These are phyloP conservation scores for Aciculosporium take DNA, from an alignment of 2,329 filamentous ascomycete species.

Conservation along the genomic window DNA sequence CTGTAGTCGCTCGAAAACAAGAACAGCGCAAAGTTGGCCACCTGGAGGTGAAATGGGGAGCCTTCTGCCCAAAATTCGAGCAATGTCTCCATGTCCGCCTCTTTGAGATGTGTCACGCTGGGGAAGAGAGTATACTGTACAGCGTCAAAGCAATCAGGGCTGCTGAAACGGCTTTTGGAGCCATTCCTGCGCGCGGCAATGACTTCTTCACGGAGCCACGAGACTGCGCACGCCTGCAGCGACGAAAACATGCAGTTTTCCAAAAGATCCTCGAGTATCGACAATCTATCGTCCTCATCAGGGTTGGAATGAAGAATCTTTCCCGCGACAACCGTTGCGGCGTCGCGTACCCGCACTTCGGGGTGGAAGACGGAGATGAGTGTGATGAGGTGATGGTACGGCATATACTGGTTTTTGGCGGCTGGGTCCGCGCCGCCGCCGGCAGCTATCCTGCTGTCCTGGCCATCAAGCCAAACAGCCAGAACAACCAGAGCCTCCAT, in stretches of 20 bases:
- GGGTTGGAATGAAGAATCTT: slow-evolving; percentile 43
- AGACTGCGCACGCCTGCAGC: slow-evolving; percentile 47
- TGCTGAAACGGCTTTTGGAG: slow-evolving; percentile 30
- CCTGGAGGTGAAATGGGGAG: slow-evolving; percentile 41
- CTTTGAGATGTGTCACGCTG: slow-evolving; percentile 32
- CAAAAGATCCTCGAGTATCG: slow-evolving; percentile 49
- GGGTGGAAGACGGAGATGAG: slow-evolving; percentile 44
- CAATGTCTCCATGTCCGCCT: slow-evolving; percentile 27
- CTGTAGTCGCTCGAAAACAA: slow-evolving; percentile 32
- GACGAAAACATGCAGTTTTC: slow-evolving; percentile 51
- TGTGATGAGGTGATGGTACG: slow-evolving; percentile 45
- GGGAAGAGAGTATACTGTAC: slow-evolving; percentile 51
- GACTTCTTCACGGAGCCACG: slow-evolving; percentile 50
- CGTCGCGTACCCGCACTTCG: slow-evolving; percentile 37
- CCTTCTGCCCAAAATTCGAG: slow-evolving; percentile 38
- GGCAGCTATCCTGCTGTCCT: slow-evolving; percentile 26
- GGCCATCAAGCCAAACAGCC: slow-evolving; percentile 43
- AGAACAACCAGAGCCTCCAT: slow-evolving; percentile 46
- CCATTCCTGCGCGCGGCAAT: slow-evolving; percentile 27
- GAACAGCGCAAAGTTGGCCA: slow-evolving; percentile 46
- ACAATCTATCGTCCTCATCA: slow-evolving; percentile 41
- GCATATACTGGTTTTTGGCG: slow-evolving; percentile 35
- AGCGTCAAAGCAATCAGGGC: slow-evolving; percentile 39
- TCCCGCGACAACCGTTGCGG: slow-evolving; percentile 38
- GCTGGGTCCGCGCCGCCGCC: slow-evolving; percentile 9